Evolutionary conservation across 176 grass and related monocot genomes (phyloP).

Genomic region (Musa schizocarpa): DNA sequence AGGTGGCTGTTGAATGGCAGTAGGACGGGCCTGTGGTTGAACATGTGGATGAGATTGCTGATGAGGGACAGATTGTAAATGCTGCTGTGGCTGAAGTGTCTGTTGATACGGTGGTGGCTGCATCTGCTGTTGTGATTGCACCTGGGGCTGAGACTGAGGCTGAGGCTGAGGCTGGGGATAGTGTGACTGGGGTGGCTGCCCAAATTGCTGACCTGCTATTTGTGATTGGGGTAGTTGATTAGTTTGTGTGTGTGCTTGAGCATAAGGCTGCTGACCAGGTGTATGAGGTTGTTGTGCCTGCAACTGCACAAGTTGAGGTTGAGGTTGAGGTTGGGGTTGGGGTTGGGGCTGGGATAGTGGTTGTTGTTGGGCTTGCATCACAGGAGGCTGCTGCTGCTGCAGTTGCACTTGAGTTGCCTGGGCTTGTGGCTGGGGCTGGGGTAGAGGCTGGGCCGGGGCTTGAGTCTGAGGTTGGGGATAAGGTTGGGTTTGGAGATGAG

Average conservation of each 20-base stretch:
- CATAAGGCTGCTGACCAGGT: constrained; percentile 16
- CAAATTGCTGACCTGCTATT: constrained; percentile 41
- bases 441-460: constrained; percentile 21
- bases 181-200: constrained; percentile 29
- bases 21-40: constrained; percentile 15
- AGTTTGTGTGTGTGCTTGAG: constrained; percentile 30
- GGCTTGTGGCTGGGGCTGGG: constrained; percentile 21
- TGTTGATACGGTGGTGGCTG: constrained; percentile 21
- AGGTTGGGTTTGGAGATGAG: constrained; percentile 25
- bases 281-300: constrained; percentile 3
- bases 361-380: constrained; percentile 23
- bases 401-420: constrained; percentile 28
- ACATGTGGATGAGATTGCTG: constrained; percentile 47
- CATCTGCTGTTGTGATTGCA: constrained; percentile 24
- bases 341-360: background rate
- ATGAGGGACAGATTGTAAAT: constrained; percentile 26
- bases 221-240: constrained; percentile 27
- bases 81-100: constrained; percentile 20
- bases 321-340: background rate
- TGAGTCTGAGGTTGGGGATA: constrained; percentile 36
- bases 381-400: constrained; percentile 23
- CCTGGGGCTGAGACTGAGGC: background rate
- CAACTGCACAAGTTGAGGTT: constrained; percentile 1
- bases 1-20: constrained; percentile 6
- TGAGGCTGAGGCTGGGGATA: constrained; percentile 22